Conservation (phyloP, 164 flowering plant genomes). For the Sextonia rubra region DNA sequence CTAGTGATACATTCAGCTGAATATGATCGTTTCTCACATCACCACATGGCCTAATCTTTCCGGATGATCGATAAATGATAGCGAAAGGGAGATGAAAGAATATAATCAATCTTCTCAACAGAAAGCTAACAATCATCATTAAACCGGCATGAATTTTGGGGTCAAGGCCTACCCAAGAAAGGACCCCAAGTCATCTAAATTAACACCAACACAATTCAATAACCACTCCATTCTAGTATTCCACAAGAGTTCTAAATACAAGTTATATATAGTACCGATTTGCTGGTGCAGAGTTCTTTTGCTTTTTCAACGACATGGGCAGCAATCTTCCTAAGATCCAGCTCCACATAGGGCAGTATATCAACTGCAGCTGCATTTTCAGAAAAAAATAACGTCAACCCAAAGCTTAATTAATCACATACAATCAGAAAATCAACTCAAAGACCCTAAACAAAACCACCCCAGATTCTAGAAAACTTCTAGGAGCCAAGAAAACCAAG, state of each 20-base stretch:
- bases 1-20: no score
- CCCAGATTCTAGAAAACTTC: background rate
- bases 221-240: background rate
- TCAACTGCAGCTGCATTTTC: slow-evolving; percentile 42
- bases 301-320: slow-evolving; percentile 53
- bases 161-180: no score
- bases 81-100: no score
- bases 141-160: no score
- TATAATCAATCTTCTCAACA: no score
- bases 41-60: no score
- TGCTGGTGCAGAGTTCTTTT: slow-evolving; percentile 39
- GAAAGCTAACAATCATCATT: no score
- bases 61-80: no score
- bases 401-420: no score
- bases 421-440: background rate
- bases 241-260: background rate
- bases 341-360: slow-evolving; percentile 49
- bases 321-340: slow-evolving; percentile 59
- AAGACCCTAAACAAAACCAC: no score
- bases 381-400: no score
- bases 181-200: background rate
- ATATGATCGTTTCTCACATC: no score
- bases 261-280: slow-evolving; percentile 40
- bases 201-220: background rate
- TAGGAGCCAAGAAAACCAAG: background rate